These are phyloP conservation scores for Pyropia yezoensis DNA, from an alignment of 23 red algal genomes.

Conservation along the genomic window DNA sequence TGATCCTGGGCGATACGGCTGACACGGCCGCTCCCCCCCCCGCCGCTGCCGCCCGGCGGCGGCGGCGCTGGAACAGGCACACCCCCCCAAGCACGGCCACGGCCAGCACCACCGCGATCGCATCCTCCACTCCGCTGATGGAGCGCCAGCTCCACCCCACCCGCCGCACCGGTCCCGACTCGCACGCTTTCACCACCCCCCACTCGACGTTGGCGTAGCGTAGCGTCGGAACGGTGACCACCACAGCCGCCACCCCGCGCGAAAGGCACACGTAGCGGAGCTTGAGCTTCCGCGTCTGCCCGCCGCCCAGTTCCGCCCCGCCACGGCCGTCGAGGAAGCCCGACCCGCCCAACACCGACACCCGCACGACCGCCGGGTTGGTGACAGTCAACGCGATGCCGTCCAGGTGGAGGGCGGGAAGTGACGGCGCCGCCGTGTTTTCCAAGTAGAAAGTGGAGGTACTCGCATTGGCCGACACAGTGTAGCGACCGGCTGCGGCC, in stretches of 20 bases:
- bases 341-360: slow-evolving; percentile 9
- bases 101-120: no score
- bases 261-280: slow-evolving; percentile 36
- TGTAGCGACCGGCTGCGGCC: slow-evolving; percentile 4
- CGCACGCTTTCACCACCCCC: slow-evolving; percentile 53
- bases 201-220: slow-evolving; percentile 54
- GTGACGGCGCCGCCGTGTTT: slow-evolving; percentile 17
- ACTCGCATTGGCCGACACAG: slow-evolving; percentile 4
- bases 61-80: no score
- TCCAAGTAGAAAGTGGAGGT: slow-evolving; percentile 3
- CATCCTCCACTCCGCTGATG: no score
- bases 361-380: slow-evolving; percentile 18
- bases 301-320: slow-evolving; percentile 23
- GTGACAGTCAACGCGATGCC: slow-evolving; percentile 44
- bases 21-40: no score
- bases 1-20: no score
- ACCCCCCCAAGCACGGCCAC: no score
- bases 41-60: no score
- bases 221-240: slow-evolving; percentile 41
- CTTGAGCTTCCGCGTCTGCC: slow-evolving; percentile 16
- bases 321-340: slow-evolving; percentile 4
- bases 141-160: no score
- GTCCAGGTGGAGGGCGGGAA: slow-evolving; percentile 45
- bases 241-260: slow-evolving; percentile 24
- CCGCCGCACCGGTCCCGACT: no score